Percentiles rank a stretch among this genome's conserved stretches.
Conservation (phyloP, 495 filamentous ascomycete species). For the Penicillium dipodomyicola region DNA sequence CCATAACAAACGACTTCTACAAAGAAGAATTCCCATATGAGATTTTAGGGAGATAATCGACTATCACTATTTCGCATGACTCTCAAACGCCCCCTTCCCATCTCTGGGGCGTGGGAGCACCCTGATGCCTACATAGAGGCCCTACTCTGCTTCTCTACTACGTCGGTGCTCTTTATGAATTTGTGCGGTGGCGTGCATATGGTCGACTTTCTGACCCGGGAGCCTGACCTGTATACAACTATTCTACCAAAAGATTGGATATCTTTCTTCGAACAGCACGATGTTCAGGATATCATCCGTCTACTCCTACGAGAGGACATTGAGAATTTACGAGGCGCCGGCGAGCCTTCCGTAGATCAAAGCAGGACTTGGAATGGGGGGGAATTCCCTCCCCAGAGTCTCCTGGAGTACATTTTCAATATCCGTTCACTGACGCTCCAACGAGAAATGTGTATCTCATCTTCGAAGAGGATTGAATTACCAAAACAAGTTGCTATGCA, state of each 20-base stretch:
- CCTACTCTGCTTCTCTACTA: constrained; percentile 71
- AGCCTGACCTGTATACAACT: constrained; percentile 71
- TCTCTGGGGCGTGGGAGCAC: constrained; percentile 53
- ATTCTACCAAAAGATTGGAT: constrained; percentile 79
- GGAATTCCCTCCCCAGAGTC: constrained; percentile 59
- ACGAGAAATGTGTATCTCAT: constrained; percentile 51
- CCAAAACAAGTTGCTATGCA: constrained; percentile 73
- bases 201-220: constrained; percentile 89
- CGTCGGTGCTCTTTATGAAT: constrained; percentile 74
- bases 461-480: constrained; percentile 42
- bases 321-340: constrained; percentile 18
- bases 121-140: constrained; percentile 73
- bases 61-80: constrained; percentile 18
- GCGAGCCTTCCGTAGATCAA: constrained; percentile 7
- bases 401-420: constrained; percentile 72
- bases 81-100: constrained; percentile 50
- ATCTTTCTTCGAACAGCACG: constrained; percentile 64
- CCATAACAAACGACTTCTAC: not conserved
- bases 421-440: constrained; percentile 68
- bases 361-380: constrained; percentile 46
- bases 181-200: constrained; percentile 94
- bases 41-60: not conserved
- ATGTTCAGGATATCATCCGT: constrained; percentile 72
- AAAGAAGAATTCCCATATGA: constrained; percentile 3
- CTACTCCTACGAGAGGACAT: constrained; percentile 76